Evolutionary conservation across 768 basidiomycete species (phyloP).

Genomic region (Symmetrospora coprosmae): DNA sequence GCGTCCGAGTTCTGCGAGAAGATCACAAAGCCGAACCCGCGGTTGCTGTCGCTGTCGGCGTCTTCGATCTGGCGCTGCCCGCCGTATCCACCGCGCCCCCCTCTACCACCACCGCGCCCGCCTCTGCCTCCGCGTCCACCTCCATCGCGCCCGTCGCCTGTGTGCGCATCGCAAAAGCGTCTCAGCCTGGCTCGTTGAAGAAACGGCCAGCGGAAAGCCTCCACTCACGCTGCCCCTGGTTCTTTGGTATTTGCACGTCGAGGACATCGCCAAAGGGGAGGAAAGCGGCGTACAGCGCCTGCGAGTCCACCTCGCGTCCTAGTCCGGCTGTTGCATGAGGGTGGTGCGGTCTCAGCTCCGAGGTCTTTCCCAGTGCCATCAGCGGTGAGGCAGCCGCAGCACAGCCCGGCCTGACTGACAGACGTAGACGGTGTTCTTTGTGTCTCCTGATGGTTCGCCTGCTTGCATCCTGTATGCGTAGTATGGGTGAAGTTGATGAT

Average conservation of each 20-base stretch:
- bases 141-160: too few relatives aligned
- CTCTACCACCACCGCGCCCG: too few relatives aligned
- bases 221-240: too few relatives aligned
- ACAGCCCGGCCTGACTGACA: too few relatives aligned
- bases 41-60: slow-evolving; percentile 33
- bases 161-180: too few relatives aligned
- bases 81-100: too few relatives aligned
- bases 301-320: slow-evolving; percentile 38
- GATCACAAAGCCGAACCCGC: slow-evolving; percentile 87
- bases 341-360: too few relatives aligned
- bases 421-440: slow-evolving; percentile 37
- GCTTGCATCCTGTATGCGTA: not conserved
- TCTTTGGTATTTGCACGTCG: slow-evolving; percentile 15
- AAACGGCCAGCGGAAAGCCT: too few relatives aligned
- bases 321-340: slow-evolving; percentile 44
- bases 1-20: slow-evolving; percentile 67
- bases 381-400: not conserved
- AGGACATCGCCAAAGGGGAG: slow-evolving; percentile 15
- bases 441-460: slow-evolving; percentile 42
- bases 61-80: not conserved
- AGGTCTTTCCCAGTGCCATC: slow-evolving; percentile 37
- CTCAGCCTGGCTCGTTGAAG: too few relatives aligned
- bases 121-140: too few relatives aligned
- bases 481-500: not conserved
- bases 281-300: slow-evolving; percentile 29